phyloP scores from a whole-genome alignment of 1,139 yeast species.

The Debaryomyces fabryi region DNA sequence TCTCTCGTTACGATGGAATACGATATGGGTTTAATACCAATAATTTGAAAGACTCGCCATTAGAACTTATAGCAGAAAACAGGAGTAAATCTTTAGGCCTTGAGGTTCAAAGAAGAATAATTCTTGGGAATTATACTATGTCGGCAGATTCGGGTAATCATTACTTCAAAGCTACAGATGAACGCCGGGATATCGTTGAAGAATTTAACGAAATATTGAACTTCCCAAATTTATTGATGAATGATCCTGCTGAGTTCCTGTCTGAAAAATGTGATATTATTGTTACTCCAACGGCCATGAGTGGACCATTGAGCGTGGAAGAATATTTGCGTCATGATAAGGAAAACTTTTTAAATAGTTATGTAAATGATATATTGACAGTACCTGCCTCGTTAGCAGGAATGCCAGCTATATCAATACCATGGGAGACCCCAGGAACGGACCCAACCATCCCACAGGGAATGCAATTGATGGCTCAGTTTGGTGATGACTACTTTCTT shows the following conservation, averaged over 20 bases:
- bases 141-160: conserved; percentile 80
- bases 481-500: conserved; percentile 73
- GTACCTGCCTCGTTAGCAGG: conserved; percentile 94
- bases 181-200: conserved; percentile 59
- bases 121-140: conserved; percentile 83
- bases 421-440: conserved; percentile 42
- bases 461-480: conserved; percentile 83
- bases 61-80: conserved; percentile 55
- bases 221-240: conserved; percentile 47
- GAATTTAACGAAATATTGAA: conserved; percentile 71
- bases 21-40: conserved; percentile 61
- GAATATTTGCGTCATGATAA: conserved; percentile 36
- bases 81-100: conserved; percentile 70
- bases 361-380: conserved; percentile 80
- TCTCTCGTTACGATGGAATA: conserved; percentile 87
- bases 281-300: conserved; percentile 71
- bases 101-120: conserved; percentile 81
- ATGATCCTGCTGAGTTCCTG: conserved; percentile 10
- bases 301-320: conserved; percentile 56
- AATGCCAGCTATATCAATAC: conserved; percentile 79
- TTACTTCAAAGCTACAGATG: conserved; percentile 71
- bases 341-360: conserved; percentile 60
- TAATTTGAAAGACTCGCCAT: conserved; percentile 32
- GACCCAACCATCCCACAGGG: conserved; percentile 35
- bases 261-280: conserved; percentile 64